A percentile compares a stretch with the other conserved stretches of the same genome.
phyloP scores from a whole-genome alignment of 2,329 filamentous ascomycete genomes.

The Ascocoryne sarcoides region DNA sequence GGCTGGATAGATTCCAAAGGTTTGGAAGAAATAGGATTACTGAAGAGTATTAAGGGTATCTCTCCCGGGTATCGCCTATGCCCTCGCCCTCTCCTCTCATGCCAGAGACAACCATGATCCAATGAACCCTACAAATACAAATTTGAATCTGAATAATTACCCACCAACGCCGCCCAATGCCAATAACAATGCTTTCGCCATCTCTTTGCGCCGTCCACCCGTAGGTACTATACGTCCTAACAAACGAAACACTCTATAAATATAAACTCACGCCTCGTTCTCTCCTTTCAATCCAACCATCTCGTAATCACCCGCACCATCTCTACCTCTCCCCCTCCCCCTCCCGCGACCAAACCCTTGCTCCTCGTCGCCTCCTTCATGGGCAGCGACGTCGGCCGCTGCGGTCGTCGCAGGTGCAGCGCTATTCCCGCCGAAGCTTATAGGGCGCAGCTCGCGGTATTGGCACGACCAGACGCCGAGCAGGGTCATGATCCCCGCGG shows the following conservation, averaged over 20 bases:
- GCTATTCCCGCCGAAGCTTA: slow-evolving; percentile 65
- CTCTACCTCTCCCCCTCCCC: slow-evolving; percentile 43
- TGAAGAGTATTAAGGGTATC: background rate
- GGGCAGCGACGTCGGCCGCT: slow-evolving; percentile 13
- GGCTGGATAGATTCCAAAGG: too few relatives aligned
- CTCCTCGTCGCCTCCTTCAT: slow-evolving; percentile 15
- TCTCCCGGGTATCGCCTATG: background rate
- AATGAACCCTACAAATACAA: background rate
- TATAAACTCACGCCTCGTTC: slow-evolving; percentile 9
- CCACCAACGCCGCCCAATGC: background rate
- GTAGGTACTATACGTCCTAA: too few relatives aligned
- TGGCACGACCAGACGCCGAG: slow-evolving; percentile 86
- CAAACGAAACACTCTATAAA: background rate
- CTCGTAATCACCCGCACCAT: slow-evolving; percentile 54
- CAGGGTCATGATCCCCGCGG: slow-evolving; percentile 53
- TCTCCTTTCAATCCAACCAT: slow-evolving; percentile 47
- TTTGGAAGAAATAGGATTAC: background rate
- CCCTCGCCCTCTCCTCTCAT: too few relatives aligned
- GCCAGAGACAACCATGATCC: background rate
- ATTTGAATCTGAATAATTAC: background rate
- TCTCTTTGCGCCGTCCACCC: too few relatives aligned
- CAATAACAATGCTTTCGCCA: background rate
- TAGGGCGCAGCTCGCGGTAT: slow-evolving; percentile 81
- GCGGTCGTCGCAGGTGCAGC: slow-evolving; percentile 16
- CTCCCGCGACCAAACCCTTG: slow-evolving; percentile 37